Evolutionary conservation across 805 yeast species (phyloP), one percentile per base, ranked within the genome.

Genomic region (Candida coleopterorum): DNA sequence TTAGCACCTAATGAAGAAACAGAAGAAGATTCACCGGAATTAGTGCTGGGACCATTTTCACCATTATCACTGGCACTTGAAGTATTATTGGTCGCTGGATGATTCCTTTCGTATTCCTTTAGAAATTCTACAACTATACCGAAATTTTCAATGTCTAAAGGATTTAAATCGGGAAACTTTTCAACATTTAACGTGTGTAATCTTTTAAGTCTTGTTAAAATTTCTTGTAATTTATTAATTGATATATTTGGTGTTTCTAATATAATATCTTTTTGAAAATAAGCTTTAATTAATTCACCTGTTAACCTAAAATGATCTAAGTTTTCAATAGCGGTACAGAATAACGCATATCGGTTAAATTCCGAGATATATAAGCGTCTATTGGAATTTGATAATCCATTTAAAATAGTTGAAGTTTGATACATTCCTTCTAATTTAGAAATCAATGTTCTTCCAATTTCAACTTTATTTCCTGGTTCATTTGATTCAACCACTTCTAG

Each of bases 331-430:
- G 6, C 14, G 24, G 25, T 21, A 18, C 43, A 39, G 20, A 39
- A 39, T 23, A n/a, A 29, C 11, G 40, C 43, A 37, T 35, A 39
- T 9, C 43, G 33, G 17, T 29, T 32, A 32, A 35, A 39, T 30
- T 39, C 43, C 14, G 32, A 30, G 9, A 12, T 4, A 24, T 39
- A 32, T 16, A 39, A 34, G n/a, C 32, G 37, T 23, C 28, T 33
- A 16, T 32, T 32, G 6, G 36, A n/a, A 6, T 25, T 29, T 12
- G 43, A 35, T 15, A 39, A 22, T 4, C 32, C 37, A 6, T 30
- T 22, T 16, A 39, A 28, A 14, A 35, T 25, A 9, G 11, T 26
- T 20, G 40, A 35, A 6, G n/a, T 27, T 18, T 31, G 8, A 17
- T 20, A 39, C 40, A 39, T 32, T n/a, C 12, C 10, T 31, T 32